These are phyloP conservation scores for Chlamydomonas reinhardtii DNA, from an alignment of 163 green algal species.

Conservation along the genomic window DNA sequence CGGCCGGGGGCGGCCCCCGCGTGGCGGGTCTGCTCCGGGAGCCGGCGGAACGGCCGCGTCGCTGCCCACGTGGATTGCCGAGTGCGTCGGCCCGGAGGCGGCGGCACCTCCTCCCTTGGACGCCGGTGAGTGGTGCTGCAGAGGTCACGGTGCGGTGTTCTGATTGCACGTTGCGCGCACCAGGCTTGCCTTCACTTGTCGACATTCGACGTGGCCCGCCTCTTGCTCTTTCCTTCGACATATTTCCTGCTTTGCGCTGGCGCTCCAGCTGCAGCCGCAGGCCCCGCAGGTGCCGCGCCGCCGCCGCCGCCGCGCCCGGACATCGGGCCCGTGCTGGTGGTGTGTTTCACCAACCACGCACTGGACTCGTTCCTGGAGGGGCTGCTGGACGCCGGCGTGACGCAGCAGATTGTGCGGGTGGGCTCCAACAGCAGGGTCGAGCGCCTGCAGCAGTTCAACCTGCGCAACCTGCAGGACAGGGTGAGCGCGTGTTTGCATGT, in stretches of 20 bases:
- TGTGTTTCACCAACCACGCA: constrained; percentile 90
- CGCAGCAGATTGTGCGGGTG: constrained; percentile 65
- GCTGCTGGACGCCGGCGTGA: constrained; percentile 68
- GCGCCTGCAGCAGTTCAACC: constrained; percentile 64
- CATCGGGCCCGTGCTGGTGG: constrained; percentile 75
- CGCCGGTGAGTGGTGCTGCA: too few relatives aligned
- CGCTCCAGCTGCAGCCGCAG: too few relatives aligned
- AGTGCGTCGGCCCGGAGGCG: not conserved
- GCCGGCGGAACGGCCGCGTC: not conserved
- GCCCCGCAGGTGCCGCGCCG: too few relatives aligned
- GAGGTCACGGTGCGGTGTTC: too few relatives aligned
- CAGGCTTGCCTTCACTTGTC: too few relatives aligned
- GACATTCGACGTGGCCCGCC: too few relatives aligned
- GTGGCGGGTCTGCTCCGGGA: too few relatives aligned
- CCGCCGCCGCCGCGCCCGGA: not conserved
- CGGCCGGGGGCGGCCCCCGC: too few relatives aligned
- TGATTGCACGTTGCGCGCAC: too few relatives aligned
- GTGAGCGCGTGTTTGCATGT: not conserved
- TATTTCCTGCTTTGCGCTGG: too few relatives aligned
- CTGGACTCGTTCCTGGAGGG: constrained; percentile 84
- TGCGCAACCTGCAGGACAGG: constrained; percentile 56
- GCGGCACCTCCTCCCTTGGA: not conserved
- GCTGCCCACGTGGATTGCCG: constrained; percentile 14
- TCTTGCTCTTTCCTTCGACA: too few relatives aligned
- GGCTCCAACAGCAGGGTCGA: constrained; percentile 66